These are phyloP conservation scores for Rosa hybrid DNA, from an alignment of 331 rosid genomes.

Conservation along the genomic window DNA sequence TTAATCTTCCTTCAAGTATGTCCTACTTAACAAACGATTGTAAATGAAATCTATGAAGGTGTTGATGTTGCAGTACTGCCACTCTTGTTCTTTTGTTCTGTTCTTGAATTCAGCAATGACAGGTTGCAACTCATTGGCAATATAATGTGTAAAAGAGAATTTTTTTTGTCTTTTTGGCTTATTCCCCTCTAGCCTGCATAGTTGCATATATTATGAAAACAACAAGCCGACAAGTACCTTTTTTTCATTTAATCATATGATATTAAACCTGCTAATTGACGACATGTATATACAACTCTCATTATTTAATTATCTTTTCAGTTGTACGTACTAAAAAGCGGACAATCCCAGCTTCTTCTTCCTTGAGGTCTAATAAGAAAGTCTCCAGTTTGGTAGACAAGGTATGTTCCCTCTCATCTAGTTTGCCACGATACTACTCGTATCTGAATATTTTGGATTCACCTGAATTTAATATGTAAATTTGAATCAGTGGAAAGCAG, in stretches of 20 bases:
- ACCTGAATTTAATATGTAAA: background rate
- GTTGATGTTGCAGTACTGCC: background rate
- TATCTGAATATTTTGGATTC: background rate
- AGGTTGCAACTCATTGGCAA: background rate
- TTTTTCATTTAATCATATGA: background rate
- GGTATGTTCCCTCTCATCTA: constrained; percentile 40
- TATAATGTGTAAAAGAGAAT: background rate
- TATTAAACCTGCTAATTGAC: background rate
- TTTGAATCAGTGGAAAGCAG: constrained; percentile 87
- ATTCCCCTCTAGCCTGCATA: background rate
- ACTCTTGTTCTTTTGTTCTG: background rate
- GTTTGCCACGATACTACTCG: background rate
- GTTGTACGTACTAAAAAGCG: constrained; percentile 67
- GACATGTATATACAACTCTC: background rate
- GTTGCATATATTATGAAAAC: background rate
- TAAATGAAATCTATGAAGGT: background rate
- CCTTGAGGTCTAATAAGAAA: constrained; percentile 89
- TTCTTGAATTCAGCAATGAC: background rate
- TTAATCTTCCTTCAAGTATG: background rate
- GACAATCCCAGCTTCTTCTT: constrained; percentile 66
- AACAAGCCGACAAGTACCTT: background rate
- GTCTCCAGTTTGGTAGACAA: constrained; percentile 90
- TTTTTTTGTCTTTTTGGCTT: background rate
- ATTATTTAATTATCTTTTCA: constrained; percentile 29
- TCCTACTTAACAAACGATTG: background rate